These are phyloP conservation scores for Gossypium sturtianum DNA, from an alignment of 345 rosid species.

Conservation along the genomic window DNA sequence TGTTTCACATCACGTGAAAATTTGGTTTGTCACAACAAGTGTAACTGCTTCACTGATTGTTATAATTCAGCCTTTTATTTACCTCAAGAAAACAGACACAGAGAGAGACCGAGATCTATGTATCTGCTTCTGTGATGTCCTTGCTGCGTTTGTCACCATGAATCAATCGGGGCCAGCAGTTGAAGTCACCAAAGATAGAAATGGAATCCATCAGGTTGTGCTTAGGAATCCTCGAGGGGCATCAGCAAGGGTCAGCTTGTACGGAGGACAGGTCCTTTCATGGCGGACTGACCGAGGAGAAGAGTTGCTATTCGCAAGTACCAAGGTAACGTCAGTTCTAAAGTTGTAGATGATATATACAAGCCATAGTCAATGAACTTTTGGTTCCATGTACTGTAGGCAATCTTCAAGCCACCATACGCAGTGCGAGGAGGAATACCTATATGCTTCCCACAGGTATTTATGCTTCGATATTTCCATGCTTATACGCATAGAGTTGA, in stretches of 20 bases:
- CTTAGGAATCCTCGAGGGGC: slow-evolving; percentile 74
- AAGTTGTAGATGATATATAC: no score
- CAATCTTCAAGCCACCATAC: slow-evolving; percentile 68
- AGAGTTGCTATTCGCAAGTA: slow-evolving; percentile 72
- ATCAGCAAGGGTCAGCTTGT: slow-evolving; percentile 71
- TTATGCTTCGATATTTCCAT: neutral
- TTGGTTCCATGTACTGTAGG: slow-evolving; percentile 32
- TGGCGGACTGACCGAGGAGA: slow-evolving; percentile 85
- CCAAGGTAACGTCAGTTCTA: slow-evolving; percentile 44
- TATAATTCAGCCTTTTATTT: neutral
- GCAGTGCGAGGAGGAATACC: slow-evolving; percentile 94
- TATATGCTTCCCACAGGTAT: slow-evolving; percentile 92
- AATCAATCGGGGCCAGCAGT: slow-evolving; percentile 41
- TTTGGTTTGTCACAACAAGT: slow-evolving; percentile 9
- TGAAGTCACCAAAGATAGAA: slow-evolving; percentile 59
- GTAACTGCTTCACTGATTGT: slow-evolving; percentile 29
- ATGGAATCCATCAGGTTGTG: slow-evolving; percentile 59
- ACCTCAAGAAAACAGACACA: no score
- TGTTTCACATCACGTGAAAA: slow-evolving; percentile 35
- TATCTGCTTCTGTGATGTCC: neutral
- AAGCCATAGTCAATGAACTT: neutral
- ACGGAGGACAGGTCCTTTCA: slow-evolving; percentile 91
- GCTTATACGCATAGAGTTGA: neutral
- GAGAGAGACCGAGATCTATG: no score
- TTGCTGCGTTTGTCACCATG: slow-evolving; percentile 29